A percentile compares a stretch with the other conserved stretches of the same genome.
Conservation (phyloP, 495 filamentous ascomycete genomes). For the Penicillium atrosanguineum region DNA sequence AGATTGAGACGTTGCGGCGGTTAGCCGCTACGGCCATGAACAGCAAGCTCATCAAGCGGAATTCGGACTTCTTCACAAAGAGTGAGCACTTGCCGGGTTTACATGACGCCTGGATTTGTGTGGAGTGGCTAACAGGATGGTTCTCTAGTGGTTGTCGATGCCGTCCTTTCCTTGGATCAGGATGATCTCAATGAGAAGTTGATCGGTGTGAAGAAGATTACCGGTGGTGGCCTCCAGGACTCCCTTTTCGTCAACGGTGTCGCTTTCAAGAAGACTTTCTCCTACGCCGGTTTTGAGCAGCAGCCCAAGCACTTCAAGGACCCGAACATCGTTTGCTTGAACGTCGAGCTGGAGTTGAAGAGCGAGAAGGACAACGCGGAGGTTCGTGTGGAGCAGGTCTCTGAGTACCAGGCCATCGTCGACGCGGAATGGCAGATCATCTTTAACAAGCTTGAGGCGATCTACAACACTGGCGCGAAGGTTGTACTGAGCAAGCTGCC, state of each 20-base stretch:
- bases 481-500: slow-evolving; percentile 96
- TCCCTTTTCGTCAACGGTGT: slow-evolving; percentile 97
- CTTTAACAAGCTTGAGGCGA: slow-evolving; percentile 95
- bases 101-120: background rate
- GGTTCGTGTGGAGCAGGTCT: slow-evolving; percentile 95
- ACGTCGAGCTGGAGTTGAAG: slow-evolving; percentile 97
- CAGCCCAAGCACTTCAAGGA: slow-evolving; percentile 93
- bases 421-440: slow-evolving; percentile 99
- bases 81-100: slow-evolving; percentile 53
- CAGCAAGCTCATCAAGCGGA: slow-evolving; percentile 97
- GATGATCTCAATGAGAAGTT: slow-evolving; percentile 96
- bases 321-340: slow-evolving; percentile 93
- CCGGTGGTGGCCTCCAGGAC: slow-evolving; percentile 93
- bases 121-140: slow-evolving; percentile 1
- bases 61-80: slow-evolving; percentile 95
- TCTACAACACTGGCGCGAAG: slow-evolving; percentile 90
- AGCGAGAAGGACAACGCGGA: slow-evolving; percentile 99
- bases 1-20: slow-evolving; percentile 84
- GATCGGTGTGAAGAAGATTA: slow-evolving; percentile 97
- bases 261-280: slow-evolving; percentile 99
- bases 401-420: slow-evolving; percentile 98
- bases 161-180: slow-evolving; percentile 94
- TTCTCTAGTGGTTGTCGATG: slow-evolving; percentile 87
- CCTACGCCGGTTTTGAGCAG: slow-evolving; percentile 98
- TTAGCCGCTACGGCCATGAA: slow-evolving; percentile 98